Evolutionary conservation across 805 yeast species (phyloP).

Genomic region (Yarrowia sp.): DNA sequence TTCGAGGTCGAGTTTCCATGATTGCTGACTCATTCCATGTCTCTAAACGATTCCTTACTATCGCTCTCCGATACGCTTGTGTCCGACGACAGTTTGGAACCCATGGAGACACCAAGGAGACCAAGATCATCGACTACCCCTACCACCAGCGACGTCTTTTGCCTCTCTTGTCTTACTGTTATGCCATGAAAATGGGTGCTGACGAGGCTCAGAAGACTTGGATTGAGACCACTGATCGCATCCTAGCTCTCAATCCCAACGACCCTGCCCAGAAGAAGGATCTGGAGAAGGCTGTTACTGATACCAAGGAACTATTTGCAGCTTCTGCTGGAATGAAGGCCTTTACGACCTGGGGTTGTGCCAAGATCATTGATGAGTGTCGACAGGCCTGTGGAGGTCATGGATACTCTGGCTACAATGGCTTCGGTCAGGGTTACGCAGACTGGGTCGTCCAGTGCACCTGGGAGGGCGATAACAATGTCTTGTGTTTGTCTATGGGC

Average conservation of each 20-base stretch:
- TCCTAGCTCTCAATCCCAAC: slow-evolving; percentile 46
- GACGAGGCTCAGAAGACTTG: slow-evolving; percentile 55
- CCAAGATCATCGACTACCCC: slow-evolving; percentile 77
- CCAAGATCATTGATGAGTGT: slow-evolving; percentile 76
- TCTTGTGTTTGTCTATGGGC: slow-evolving; percentile 78
- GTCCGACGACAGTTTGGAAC: slow-evolving; percentile 80
- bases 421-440: slow-evolving; percentile 79
- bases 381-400: slow-evolving; percentile 96
- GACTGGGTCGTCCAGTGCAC: slow-evolving; percentile 97
- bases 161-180: slow-evolving; percentile 75
- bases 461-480: slow-evolving; percentile 97
- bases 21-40: slow-evolving; percentile 78
- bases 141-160: slow-evolving; percentile 81
- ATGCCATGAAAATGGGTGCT: slow-evolving; percentile 71
- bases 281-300: slow-evolving; percentile 49
- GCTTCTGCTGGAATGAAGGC: slow-evolving; percentile 86
- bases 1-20: slow-evolving; percentile 88
- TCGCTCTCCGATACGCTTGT: slow-evolving; percentile 82
- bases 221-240: slow-evolving; percentile 35
- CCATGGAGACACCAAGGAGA: slow-evolving; percentile 50
- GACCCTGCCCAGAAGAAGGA: slow-evolving; percentile 46
- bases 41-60: slow-evolving; percentile 75
- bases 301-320: slow-evolving; percentile 73
- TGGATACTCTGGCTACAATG: slow-evolving; percentile 87
- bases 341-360: slow-evolving; percentile 81